A percentile compares a stretch with the other conserved stretches of the same genome.
Evolutionary conservation across 2,329 filamentous ascomycete genomes (phyloP).

Genomic region (Pyricularia pennisetigena): DNA sequence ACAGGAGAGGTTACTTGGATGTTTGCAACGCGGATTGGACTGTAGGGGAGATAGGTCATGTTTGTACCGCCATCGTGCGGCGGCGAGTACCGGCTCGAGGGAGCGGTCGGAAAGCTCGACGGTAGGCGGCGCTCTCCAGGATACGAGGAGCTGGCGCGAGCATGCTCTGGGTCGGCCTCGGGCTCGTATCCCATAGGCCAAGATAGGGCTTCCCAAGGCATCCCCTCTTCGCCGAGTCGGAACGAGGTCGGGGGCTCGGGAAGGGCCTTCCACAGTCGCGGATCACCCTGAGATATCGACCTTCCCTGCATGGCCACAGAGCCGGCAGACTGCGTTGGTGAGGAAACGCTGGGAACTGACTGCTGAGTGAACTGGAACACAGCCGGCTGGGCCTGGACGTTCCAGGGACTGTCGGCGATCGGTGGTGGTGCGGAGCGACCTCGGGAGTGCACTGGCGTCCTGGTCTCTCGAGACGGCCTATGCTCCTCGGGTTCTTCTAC

Average conservation of each 20-base stretch:
- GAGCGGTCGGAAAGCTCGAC: slow-evolving; percentile 1
- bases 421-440: slow-evolving; percentile 40
- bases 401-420: slow-evolving; percentile 36
- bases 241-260: slow-evolving; percentile 27
- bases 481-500: slow-evolving; percentile 9
- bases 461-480: slow-evolving; percentile 15
- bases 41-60: slow-evolving; percentile 3
- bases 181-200: slow-evolving; percentile 22
- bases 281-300: neutral
- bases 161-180: slow-evolving; percentile 17
- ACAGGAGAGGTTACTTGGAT: slow-evolving; percentile 3
- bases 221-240: slow-evolving; percentile 34
- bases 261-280: slow-evolving; percentile 28
- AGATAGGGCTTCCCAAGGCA: slow-evolving; percentile 34
- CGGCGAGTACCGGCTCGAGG: slow-evolving; percentile 1
- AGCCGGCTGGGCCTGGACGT: slow-evolving; percentile 20
- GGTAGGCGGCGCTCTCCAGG: slow-evolving; percentile 1
- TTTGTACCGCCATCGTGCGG: neutral
- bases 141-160: slow-evolving; percentile 9
- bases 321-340: slow-evolving; percentile 7
- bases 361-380: slow-evolving; percentile 6
- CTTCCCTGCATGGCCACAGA: slow-evolving; percentile 2
- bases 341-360: slow-evolving; percentile 15
- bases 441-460: slow-evolving; percentile 26
- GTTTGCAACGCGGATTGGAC: neutral